phyloP scores from a whole-genome alignment of 108 stramenopile species.

The Bacterosira constricta region DNA sequence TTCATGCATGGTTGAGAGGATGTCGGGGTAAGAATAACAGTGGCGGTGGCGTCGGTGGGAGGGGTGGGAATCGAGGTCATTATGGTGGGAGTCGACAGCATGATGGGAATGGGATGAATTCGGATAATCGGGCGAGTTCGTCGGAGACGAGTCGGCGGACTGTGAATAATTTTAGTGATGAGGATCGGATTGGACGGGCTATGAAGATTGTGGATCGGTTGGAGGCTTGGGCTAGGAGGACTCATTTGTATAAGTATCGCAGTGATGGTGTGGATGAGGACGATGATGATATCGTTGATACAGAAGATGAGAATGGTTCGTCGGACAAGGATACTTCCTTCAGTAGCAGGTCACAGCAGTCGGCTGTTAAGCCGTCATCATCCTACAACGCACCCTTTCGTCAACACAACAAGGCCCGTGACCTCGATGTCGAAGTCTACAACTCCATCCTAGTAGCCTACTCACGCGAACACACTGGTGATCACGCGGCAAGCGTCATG shows the following conservation, averaged over 20 bases:
- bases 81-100: not conserved
- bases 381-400: slow-evolving; percentile 20
- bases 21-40: slow-evolving; percentile 16
- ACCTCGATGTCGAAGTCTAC: slow-evolving; percentile 55
- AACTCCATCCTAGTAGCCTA: slow-evolving; percentile 36
- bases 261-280: not conserved
- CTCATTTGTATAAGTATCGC: not conserved
- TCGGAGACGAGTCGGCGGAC: not conserved
- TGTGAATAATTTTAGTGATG: slow-evolving; percentile 16
- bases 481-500: slow-evolving; percentile 48
- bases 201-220: slow-evolving; percentile 49
- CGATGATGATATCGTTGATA: slow-evolving; percentile 16
- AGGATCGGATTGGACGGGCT: slow-evolving; percentile 43
- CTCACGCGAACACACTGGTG: slow-evolving; percentile 25
- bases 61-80: too few relatives aligned
- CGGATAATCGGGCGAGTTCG: not conserved
- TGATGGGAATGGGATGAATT: not conserved
- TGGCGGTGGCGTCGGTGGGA: not conserved
- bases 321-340: not conserved
- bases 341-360: not conserved
- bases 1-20: slow-evolving; percentile 64
- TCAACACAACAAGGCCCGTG: slow-evolving; percentile 43
- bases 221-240: slow-evolving; percentile 44
- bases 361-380: not conserved
- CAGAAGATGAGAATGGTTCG: not conserved